Base-by-base conservation (phyloP, 768 basidiomycete species). In the Gloeopeniophorella convolvens region DNA sequence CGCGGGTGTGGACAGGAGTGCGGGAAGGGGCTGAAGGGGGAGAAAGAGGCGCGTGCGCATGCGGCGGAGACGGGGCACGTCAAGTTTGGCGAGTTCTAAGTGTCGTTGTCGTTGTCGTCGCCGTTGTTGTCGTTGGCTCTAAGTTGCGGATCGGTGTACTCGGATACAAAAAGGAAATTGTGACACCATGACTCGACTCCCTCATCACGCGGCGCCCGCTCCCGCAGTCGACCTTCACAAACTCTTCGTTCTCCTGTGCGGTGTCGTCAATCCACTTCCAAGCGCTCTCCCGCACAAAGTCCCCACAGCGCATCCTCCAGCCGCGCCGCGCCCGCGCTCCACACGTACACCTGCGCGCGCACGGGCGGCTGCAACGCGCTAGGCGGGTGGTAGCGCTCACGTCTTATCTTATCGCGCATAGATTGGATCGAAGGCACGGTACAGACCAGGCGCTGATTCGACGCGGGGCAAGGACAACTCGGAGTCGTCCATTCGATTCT, bases 41-140 rank as follows among this genome's bases (percentile, higher is more conserved):
- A 98, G 71, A 97, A 93, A 61, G 93, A 83, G 53, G 95, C 95
- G 1, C 79, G 89, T 30, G 77, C 78, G 40, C 95, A 98, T 64
- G 95, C 95, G 4, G 77, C 78, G 60, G 72, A 80, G 66, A 96
- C 92, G 1, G 91, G 94, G 0, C 94, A 96, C 67, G 76, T 77
- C 16, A 72, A 74, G 34, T 94, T 94, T 58, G 89, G 89, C 55
- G 91, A 91, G 63, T 92, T 83, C 63, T 88, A 56, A 63, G 3
- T n/a, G 31, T 34, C 37, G 34, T 28, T 36, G 7, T 37, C 49
- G 36, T 43, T 50, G 16, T n/a, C 34, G 12, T 23, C 32, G 26
- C 3, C n/a, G 31, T 23, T 32, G 1, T 35, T 45, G 37, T 45
- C 34, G 16, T 33, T 30, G 12, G 23, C 21, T 21, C 10, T 30